Evolutionary conservation across 2,329 filamentous ascomycete species (phyloP).

Genomic region (Pestalotiopsis sp.): DNA sequence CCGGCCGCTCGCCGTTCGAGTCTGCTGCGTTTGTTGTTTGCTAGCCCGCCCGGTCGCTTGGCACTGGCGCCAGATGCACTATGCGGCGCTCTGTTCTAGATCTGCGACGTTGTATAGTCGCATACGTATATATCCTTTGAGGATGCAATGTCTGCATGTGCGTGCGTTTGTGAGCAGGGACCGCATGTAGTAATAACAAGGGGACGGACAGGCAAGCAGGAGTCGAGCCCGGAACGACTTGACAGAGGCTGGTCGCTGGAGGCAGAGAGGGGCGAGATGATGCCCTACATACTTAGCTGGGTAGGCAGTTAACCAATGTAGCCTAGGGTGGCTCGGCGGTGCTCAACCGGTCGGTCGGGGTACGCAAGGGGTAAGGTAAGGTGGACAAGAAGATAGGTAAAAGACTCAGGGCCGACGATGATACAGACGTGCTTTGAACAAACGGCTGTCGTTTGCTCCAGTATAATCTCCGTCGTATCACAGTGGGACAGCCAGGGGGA

Average conservation of each 20-base stretch:
- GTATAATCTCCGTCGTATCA: too few species aligned
- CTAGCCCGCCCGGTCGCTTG: too few species aligned
- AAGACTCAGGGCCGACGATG: neutral
- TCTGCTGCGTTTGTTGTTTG: too few species aligned
- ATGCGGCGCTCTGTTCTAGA: too few species aligned
- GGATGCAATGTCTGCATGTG: too few species aligned
- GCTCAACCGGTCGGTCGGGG: neutral
- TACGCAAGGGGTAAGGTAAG: neutral
- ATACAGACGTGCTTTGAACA: neutral
- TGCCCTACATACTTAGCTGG: neutral
- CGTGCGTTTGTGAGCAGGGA: too few species aligned
- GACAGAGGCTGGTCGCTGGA: neutral
- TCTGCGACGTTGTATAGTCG: too few species aligned
- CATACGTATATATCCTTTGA: too few species aligned
- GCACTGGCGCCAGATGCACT: too few species aligned
- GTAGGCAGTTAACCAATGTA: neutral
- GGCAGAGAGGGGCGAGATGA: neutral
- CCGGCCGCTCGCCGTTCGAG: neutral
- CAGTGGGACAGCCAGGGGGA: too few species aligned
- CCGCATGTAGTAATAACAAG: too few species aligned
- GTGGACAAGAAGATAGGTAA: neutral
- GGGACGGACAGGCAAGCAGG: neutral
- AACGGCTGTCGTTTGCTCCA: too few species aligned
- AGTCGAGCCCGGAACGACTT: neutral
- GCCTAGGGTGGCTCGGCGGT: neutral